Evolutionary conservation across 1,139 yeast species (phyloP), one percentile per base, ranked within the genome.

Genomic region (Saccharomycopsis crataegensis): DNA sequence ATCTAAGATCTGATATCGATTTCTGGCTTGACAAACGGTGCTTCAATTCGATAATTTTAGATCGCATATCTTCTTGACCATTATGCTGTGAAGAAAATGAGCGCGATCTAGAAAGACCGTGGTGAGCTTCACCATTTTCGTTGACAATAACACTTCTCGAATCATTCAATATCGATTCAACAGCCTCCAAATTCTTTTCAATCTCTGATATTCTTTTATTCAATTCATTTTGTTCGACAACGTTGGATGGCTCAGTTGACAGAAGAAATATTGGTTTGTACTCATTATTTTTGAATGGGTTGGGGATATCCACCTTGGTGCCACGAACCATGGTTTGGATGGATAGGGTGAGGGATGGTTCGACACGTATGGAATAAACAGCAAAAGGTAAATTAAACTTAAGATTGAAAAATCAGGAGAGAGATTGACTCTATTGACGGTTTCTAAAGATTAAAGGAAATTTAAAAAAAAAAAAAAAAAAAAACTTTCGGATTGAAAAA

Each of bases 261-360:
- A 48, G 55, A 5, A 56, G 46, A 40, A 56, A 56, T 28, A 56
- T 56, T 16, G 58, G 58, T 43, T 54, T 53, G 41, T 56, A 56
- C 46, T 51, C 56, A 42, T 46, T 56, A 50, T 56, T 54, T 36
- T 54, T 51, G 52, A 56, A 56, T 11, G 58, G 58, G 43, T 56
- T 56, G 14, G 58, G 58, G 22, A 56, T 56, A 38, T 54, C 58
- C 33, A 51, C 54, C 43, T 47, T 33, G 41, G 49, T 38, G 11
- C 50, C 41, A 9, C 57, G 52, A 32, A 53, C 56, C 57, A 54
- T 54, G n/a, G 22, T 44, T 17, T 49, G 22, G n/a, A 12, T 36
- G 8, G 17, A n/a, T 38, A 44, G 5, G 4, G 11, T 22, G n/a
- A 8, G 11, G 36, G 16, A 28, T 33, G 32, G n/a, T 9, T 36